A percentile compares a stretch with the other conserved stretches of the same genome.
Evolutionary conservation across 2,329 filamentous ascomycete genomes (phyloP).

Genomic region (Trichoderma sp.): DNA sequence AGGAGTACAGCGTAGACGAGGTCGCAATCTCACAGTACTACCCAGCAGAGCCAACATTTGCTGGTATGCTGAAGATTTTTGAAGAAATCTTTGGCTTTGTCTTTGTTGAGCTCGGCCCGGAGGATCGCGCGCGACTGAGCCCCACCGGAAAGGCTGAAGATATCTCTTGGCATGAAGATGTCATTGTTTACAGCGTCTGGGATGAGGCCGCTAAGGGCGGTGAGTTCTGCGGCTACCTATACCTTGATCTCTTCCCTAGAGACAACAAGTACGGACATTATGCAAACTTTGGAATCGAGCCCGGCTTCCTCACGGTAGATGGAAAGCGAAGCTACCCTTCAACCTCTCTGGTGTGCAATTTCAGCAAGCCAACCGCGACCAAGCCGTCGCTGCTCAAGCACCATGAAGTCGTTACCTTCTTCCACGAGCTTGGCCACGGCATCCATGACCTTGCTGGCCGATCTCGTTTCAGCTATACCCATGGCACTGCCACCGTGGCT

Average conservation of each 20-base stretch:
- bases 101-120: constrained; percentile 69
- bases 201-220: constrained; percentile 69
- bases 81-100: constrained; percentile 77
- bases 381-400: constrained; percentile 81
- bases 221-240: constrained; percentile 77
- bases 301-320: constrained; percentile 64
- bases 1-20: constrained; percentile 77
- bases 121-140: constrained; percentile 63
- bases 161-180: constrained; percentile 79
- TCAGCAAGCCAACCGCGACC: constrained; percentile 72
- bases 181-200: constrained; percentile 82
- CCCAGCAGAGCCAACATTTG: constrained; percentile 69
- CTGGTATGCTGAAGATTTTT: constrained; percentile 79
- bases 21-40: constrained; percentile 82
- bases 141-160: constrained; percentile 67
- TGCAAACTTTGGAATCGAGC: constrained; percentile 79
- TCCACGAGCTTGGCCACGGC: constrained; percentile 73
- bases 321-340: constrained; percentile 72
- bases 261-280: constrained; percentile 83
- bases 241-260: constrained; percentile 76
- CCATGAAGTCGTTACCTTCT: constrained; percentile 77
- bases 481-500: constrained; percentile 63
- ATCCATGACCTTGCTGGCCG: constrained; percentile 67
- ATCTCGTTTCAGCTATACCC: constrained; percentile 63
- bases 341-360: constrained; percentile 81